Evolutionary conservation across 257 asterid species (phyloP).

Genomic region (Capsicum baccatum): DNA sequence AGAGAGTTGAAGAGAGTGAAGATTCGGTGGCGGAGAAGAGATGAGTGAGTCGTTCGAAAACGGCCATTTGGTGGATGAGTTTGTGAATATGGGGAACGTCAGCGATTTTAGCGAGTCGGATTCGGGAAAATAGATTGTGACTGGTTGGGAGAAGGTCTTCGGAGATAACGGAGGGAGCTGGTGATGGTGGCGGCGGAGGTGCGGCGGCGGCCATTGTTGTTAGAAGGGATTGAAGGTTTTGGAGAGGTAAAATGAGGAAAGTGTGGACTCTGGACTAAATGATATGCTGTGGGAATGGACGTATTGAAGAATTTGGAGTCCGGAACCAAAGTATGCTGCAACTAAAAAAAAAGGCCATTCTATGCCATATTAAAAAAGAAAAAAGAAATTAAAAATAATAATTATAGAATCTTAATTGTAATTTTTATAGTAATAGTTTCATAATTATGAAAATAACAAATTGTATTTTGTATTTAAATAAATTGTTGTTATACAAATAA

Average conservation of each 20-base stretch:
- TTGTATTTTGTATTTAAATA: too few species aligned
- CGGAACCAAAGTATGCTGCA: too few species aligned
- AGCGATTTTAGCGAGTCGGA: conserved; percentile 44
- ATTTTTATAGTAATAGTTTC: too few species aligned
- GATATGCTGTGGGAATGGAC: too few species aligned
- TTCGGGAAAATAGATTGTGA: conserved; percentile 43
- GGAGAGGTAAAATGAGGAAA: neutral
- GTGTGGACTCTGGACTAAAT: too few species aligned
- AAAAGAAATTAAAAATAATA: too few species aligned
- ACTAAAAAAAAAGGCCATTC: too few species aligned
- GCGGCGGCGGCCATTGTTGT: conserved; percentile 53
- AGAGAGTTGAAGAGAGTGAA: conserved; percentile 53
- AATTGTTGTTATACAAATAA: too few species aligned
- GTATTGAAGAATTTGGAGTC: too few species aligned
- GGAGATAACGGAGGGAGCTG: conserved; percentile 32
- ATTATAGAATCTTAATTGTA: too few species aligned
- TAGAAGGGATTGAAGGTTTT: neutral
- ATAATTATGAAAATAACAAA: too few species aligned
- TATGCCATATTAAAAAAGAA: too few species aligned
- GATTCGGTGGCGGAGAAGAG: conserved; percentile 50
- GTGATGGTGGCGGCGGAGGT: conserved; percentile 47
- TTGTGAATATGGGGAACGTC: conserved; percentile 54
- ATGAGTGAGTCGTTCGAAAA: conserved; percentile 49
- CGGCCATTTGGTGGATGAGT: conserved; percentile 60
- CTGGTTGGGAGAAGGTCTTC: conserved; percentile 28